Conservation (phyloP, 2,329 filamentous ascomycete genomes). For the Metarhizium guizhouense region DNA sequence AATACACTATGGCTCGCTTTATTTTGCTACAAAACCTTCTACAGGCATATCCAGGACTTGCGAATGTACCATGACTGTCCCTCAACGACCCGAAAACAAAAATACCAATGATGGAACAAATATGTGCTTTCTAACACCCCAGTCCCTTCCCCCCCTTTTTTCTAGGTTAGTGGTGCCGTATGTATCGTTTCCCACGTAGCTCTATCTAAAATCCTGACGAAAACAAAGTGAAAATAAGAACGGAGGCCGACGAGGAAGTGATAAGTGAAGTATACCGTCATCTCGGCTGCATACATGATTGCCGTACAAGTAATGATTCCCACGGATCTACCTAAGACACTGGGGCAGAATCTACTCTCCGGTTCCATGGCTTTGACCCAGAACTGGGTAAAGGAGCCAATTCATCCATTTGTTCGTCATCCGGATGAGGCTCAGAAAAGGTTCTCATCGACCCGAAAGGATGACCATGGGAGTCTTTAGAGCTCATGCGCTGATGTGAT, state of each 20-base stretch:
- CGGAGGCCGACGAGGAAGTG: neutral
- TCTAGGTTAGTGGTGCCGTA: neutral
- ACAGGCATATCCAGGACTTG: neutral
- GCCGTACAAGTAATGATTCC: neutral
- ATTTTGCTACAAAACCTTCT: neutral
- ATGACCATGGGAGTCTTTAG: conserved; percentile 12
- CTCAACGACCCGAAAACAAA: too few species aligned
- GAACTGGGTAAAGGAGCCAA: conserved; percentile 17
- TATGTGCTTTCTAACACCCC: neutral
- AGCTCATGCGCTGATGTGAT: conserved; percentile 18
- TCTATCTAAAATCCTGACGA: neutral
- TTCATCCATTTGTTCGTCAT: conserved; percentile 15
- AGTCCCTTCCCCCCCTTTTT: neutral
- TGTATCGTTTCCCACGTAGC: neutral
- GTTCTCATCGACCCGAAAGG: conserved; percentile 10
- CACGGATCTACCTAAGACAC: conserved; percentile 13
- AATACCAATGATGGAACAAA: neutral
- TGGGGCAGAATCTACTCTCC: conserved; percentile 18
- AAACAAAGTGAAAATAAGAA: neutral
- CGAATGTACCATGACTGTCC: neutral
- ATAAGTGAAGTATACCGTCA: neutral
- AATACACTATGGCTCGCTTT: neutral
- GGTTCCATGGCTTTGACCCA: conserved; percentile 15
- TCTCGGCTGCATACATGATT: neutral
- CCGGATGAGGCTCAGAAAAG: conserved; percentile 15